Base-by-base conservation (phyloP, 2,329 filamentous ascomycete species). In the Nigrospora oryzae region DNA sequence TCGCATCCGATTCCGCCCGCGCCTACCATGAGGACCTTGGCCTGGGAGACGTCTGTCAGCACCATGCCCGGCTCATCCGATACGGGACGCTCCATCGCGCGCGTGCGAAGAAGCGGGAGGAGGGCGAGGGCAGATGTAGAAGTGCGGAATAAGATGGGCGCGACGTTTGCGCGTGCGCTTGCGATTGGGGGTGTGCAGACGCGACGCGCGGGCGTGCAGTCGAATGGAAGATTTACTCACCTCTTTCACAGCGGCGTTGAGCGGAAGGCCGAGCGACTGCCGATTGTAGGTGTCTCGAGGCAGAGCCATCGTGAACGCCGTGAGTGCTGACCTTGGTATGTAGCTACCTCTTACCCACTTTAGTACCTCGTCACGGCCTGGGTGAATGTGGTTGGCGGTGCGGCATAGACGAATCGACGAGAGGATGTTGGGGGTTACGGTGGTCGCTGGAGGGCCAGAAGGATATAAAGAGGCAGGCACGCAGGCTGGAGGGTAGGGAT, bases 1-100 rank as follows among this genome's bases (percentile, higher is more conserved):
- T 98, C 93, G 69, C 93, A 98, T 56, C 93, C 93, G 61, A 98
- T 98, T 50, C 93, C 93, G 50, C 93, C 93, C 45, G 93, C 93
- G 57, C 93, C 93, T 46, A 98, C 91, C 74, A 98, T 89, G 47
- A 98, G 75, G 43, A 96, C 84, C 51, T 84, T 86, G 49, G 89
- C 79, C 89, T 95, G 67, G 48, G 49, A 51, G 46, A 44, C 38
- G 41, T 48, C 36, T 36, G 59, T 72, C 57, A 71, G 67, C 58
- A 49, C 40, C 30, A 49, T 46, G 23, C 45, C 40, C 23, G 39
- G 32, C 28, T 52, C 46, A 15, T 16, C 19, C 12, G 19, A 30
- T 23, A 28, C 11, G 35, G 34, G 23, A 36, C 37, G 11, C 30
- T 47, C 50, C 52, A 57, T 56, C 34, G 45, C 50, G 43, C 36